Evolutionary conservation across 2,329 filamentous ascomycete species (phyloP), one percentile per base, ranked within the genome.

Genomic region (Beauveria sp.): DNA sequence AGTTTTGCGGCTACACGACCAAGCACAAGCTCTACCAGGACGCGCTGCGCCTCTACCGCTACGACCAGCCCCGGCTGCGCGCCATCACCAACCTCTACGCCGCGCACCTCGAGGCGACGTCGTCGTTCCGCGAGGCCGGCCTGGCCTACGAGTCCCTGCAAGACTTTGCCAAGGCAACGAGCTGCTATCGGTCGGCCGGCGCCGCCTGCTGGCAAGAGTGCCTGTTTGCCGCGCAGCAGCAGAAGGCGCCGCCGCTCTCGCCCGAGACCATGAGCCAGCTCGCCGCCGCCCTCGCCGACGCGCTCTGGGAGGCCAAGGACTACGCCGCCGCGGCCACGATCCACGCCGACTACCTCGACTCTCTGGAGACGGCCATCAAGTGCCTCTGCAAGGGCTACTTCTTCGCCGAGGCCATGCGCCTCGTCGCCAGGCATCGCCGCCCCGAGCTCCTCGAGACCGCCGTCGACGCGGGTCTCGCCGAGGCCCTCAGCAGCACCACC

Each of bases 91-190:
- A 83, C 40, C 80, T 95, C 42, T 96, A 96, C 70, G 95, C 93
- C 54, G 81, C 85, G 63, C 82, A 91, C 67, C 86, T 99, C 26
- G 86, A 88, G 70, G 82, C 83, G 1, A 84, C 82, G 57, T 96
- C 91, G 24, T 82, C 86, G 28, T 90, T 90, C 76, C 88, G 89
- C 67, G 91, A 97, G 72, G 93, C 95, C 20, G 95, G 91, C 7
- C 83, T 97, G 66, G 89, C 92, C 3, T 96, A 96, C 73, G 95
- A 98, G 72, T 96, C 88, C 22, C 86, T 99, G 10, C 77, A 79
- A 14, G 85, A 93, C 71, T 91, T 90, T 69, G 71, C 78, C 22
- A 82, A 88, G 45, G 93, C 95, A 10, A 92, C 89, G 63, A 84
- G 86, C 68, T 90, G 90, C 71, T 99, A 97, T 75, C 87, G 90